Evolutionary conservation across 2,329 filamentous ascomycete genomes (phyloP), one percentile per base, ranked within the genome.

Genomic region (Aspergillus aculeatus): DNA sequence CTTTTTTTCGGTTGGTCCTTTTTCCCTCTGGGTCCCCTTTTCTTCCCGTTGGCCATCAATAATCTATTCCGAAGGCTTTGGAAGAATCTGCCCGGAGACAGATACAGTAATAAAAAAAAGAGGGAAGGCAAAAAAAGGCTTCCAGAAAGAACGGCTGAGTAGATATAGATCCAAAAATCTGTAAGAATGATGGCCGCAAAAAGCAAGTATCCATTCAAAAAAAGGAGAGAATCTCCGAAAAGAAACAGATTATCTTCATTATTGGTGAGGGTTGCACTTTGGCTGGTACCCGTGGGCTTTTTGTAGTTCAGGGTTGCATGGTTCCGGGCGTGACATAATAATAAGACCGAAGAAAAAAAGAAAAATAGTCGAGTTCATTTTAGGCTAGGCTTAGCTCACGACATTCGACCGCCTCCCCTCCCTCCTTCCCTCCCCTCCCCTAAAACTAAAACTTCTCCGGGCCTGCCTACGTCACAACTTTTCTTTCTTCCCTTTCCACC

Each of bases 391-490:
- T 68, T 64, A 65, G 61, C 61, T 67, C 62, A 65, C 62, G 57
- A 61, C 58, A 57, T 54, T 62, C 66, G 63, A 66, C 67, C 66
- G 65, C 66, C 67, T 68, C 65, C 67, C 65, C 66, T 69, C 63
- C 65, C 62, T 50, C 54, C 55, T 60, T 47, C 57, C 60, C 68
- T 71, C 71, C 16, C 16, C 38, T 44, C 38, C 38, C 38, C 38
- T 44, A 44, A 44, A 44, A 44, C 71, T 71, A 73, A 74, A 73
- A 62, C 69, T 71, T 65, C 66, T 64, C 60, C 57, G 62, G 70
- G 68, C 69, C 71, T 41, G 70, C 72, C 74, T 75, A 75, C 73
- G 74, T 75, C 74, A 75, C 73, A 68, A 65, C 64, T 67, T 69
- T 59, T 65, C 71, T 60, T 57, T 59, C 60, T 62, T 60, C 31